Evolutionary conservation across 768 basidiomycete species (phyloP).

Genomic region (Brasilioporus rufonigricans): DNA sequence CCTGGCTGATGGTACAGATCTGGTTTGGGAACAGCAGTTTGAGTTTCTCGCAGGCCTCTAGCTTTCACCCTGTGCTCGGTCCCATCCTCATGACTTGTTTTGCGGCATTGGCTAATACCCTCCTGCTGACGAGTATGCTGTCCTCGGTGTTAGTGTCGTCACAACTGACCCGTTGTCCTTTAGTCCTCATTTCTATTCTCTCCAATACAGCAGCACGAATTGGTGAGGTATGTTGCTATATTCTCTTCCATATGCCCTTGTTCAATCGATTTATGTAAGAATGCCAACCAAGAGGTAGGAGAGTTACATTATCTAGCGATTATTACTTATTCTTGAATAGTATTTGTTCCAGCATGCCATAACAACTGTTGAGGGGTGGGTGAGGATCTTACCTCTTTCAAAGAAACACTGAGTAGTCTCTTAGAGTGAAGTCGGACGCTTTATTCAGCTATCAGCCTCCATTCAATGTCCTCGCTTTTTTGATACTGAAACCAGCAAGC

Average conservation of each 20-base stretch:
- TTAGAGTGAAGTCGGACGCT: slow-evolving; percentile 83
- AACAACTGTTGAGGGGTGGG: slow-evolving; percentile 81
- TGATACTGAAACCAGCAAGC: slow-evolving; percentile 76
- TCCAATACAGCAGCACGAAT: slow-evolving; percentile 86
- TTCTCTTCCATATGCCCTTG: not conserved
- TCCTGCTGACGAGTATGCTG: slow-evolving; percentile 73
- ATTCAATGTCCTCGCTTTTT: slow-evolving; percentile 80
- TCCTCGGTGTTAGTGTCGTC: not conserved
- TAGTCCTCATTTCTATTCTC: slow-evolving; percentile 80
- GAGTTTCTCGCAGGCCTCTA: slow-evolving; percentile 52
- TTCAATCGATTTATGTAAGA: slow-evolving; percentile 31
- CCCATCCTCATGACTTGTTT: slow-evolving; percentile 79
- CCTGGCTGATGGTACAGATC: slow-evolving; percentile 84
- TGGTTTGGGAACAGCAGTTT: slow-evolving; percentile 82
- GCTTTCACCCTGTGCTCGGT: slow-evolving; percentile 69
- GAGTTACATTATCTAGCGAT: not conserved
- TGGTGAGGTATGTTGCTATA: slow-evolving; percentile 46
- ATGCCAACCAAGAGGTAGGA: slow-evolving; percentile 58
- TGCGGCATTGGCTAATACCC: slow-evolving; percentile 75
- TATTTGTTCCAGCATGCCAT: slow-evolving; percentile 88
- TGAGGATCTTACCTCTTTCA: not conserved
- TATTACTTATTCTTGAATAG: slow-evolving; percentile 38
- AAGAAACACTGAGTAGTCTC: not conserved
- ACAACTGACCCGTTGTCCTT: not conserved
- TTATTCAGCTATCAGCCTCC: slow-evolving; percentile 92